A percentile compares a stretch with the other conserved stretches of the same genome.
phyloP scores from a whole-genome alignment of 164 flowering plant genomes.

The Stephania cephalantha region DNA sequence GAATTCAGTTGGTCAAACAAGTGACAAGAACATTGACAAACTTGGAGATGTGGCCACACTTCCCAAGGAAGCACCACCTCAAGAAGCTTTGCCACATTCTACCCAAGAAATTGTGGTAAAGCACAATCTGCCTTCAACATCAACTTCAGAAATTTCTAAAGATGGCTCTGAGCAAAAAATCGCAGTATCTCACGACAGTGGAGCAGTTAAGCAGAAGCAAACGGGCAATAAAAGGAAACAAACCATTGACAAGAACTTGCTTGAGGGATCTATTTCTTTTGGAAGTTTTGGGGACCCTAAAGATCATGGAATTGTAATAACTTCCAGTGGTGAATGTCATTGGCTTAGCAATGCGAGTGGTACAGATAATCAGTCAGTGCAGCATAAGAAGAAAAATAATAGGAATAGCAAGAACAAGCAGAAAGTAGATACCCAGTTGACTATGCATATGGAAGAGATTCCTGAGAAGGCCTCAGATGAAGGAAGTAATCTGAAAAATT shows the following conservation, averaged over 20 bases:
- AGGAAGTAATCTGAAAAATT: conserved; percentile 23
- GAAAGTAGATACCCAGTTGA: conserved; percentile 33
- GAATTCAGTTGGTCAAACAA: conserved; percentile 14
- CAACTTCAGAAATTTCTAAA: conserved; percentile 3
- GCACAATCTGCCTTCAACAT: conserved; percentile 19
- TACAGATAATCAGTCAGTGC: conserved; percentile 27
- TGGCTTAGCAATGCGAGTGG: conserved; percentile 16
- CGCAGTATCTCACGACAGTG: conserved; percentile 26
- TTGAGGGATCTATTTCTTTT: conserved; percentile 24
- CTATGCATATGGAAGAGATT: conserved; percentile 22
- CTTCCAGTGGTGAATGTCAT: conserved; percentile 20
- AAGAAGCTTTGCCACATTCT: conserved; percentile 20
- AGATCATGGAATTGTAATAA: conserved; percentile 16
- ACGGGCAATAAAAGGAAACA: conserved; percentile 46
- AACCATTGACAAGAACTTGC: conserved; percentile 29
- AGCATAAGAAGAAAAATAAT: conserved; percentile 48
- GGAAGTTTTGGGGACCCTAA: conserved; percentile 18
- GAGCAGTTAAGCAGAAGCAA: conserved; percentile 41
- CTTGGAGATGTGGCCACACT: conserved; percentile 20
- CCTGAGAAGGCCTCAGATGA: conserved; percentile 24
- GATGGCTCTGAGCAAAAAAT: conserved; percentile 19
- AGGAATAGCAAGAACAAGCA: conserved; percentile 55
- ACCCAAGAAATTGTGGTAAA: conserved; percentile 16
- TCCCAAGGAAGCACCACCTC: conserved; percentile 12
- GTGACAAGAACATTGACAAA: conserved; percentile 10